Percentiles rank a stretch among this genome's conserved stretches.
Evolutionary conservation across 768 basidiomycete species (phyloP).

Genomic region (Terana coerulea): DNA sequence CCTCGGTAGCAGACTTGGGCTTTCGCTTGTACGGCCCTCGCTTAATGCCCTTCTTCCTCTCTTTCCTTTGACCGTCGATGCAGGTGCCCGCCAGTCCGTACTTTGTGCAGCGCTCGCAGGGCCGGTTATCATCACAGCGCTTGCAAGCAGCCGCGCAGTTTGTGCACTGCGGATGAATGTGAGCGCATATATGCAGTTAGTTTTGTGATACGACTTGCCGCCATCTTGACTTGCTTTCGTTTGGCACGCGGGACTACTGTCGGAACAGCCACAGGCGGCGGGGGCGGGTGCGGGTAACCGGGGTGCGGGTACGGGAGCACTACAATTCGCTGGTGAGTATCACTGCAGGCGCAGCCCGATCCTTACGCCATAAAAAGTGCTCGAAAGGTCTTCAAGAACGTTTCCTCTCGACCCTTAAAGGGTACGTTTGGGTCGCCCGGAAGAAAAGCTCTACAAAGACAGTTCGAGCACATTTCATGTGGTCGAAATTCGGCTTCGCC

Average conservation of each 20-base stretch:
- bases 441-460: too few species aligned
- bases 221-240: slow-evolving; percentile 58
- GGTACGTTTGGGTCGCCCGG: too few species aligned
- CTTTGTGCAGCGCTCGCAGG: slow-evolving; percentile 61
- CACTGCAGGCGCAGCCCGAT: too few species aligned
- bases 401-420: too few species aligned
- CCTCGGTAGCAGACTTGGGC: slow-evolving; percentile 28
- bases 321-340: too few species aligned
- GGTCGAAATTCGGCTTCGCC: too few species aligned
- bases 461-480: too few species aligned
- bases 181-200: background rate
- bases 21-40: slow-evolving; percentile 58
- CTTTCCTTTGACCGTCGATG: slow-evolving; percentile 58
- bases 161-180: slow-evolving; percentile 37
- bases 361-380: too few species aligned
- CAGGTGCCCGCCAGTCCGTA: slow-evolving; percentile 58
- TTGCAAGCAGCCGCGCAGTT: slow-evolving; percentile 57
- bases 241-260: slow-evolving; percentile 32
- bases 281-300: slow-evolving; percentile 5
- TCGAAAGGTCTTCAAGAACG: too few species aligned
- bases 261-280: too few species aligned
- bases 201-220: slow-evolving; percentile 34
- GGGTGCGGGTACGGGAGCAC: slow-evolving; percentile 1
- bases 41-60: slow-evolving; percentile 58
- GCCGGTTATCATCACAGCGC: slow-evolving; percentile 54